These are phyloP conservation scores for Fomitopsis serialis DNA, from an alignment of 768 basidiomycete species.

Conservation along the genomic window DNA sequence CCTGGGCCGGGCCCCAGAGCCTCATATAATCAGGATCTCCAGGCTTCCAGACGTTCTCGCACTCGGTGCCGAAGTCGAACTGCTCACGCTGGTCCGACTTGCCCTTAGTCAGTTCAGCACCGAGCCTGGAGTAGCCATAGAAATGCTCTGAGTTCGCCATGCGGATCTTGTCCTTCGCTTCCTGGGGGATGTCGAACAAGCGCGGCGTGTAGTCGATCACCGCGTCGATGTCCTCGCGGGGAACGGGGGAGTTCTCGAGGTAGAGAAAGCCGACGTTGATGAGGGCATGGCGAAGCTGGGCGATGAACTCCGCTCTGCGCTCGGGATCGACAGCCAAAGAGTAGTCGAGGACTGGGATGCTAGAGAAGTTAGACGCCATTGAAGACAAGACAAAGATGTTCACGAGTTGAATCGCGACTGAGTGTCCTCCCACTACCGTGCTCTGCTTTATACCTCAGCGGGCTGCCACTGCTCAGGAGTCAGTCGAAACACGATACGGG, in stretches of 20 bases:
- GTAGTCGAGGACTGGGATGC: slow-evolving; percentile 69
- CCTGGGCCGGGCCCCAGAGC: slow-evolving; percentile 75
- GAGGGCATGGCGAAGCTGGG: slow-evolving; percentile 62
- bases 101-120: slow-evolving; percentile 71
- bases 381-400: not conserved
- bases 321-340: slow-evolving; percentile 35
- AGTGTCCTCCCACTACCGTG: too few species aligned
- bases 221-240: slow-evolving; percentile 37
- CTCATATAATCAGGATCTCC: slow-evolving; percentile 52
- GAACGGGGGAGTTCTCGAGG: slow-evolving; percentile 59
- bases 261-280: slow-evolving; percentile 83
- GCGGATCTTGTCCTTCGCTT: slow-evolving; percentile 62
- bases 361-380: slow-evolving; percentile 40
- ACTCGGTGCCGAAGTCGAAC: slow-evolving; percentile 69
- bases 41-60: slow-evolving; percentile 32
- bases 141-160: slow-evolving; percentile 78
- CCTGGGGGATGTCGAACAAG: slow-evolving; percentile 66
- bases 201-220: slow-evolving; percentile 58
- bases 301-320: slow-evolving; percentile 49
- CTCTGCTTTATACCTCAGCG: not conserved
- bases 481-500: not conserved
- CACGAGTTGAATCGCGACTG: not conserved
- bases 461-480: not conserved
- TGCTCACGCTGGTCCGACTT: slow-evolving; percentile 71
- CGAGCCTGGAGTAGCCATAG: slow-evolving; percentile 69